Evolutionary conservation across 148 eudicot genomes (phyloP), one percentile per base, ranked within the genome.

Genomic region (Amaranthus hypochondriacus): DNA sequence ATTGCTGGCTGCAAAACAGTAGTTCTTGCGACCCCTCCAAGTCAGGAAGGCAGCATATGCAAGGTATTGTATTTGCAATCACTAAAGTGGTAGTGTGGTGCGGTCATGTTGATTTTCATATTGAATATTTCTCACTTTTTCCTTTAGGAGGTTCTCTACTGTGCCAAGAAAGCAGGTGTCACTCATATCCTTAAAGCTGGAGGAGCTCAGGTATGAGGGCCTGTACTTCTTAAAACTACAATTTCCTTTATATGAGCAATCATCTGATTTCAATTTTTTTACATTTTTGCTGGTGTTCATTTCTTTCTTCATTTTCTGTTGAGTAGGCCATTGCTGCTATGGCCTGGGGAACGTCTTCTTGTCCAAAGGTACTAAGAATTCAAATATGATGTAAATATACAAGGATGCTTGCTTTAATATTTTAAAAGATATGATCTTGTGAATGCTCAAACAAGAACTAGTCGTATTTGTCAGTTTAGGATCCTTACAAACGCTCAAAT

Each of bases 331-430:
- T 96, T 75, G 79, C 97, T 85, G 99, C 99, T 79, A 92, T 96
- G 99, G 99, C 99, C 51, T 96, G 99, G 99, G 99, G 99, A 58
- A 96, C 99, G n/a, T 70, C 87, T 15, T 92, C 97, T 62, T 96
- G 99, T 78, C 99, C 99, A 47, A 96, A 96, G 99, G 99, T 96
- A 85, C 49, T 68, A 10, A 62, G 12, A 21, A 8, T 56, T 55
- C 7, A 7, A 74, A 51, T 0, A 28, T 28, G 39, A 28, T 28
- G 39, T 28, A 28, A 28, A 28, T 28, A 28, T 28, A 28, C 39
- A 28, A 28, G 1, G 1, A 28, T 28, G 39, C 2, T 28, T 28
- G 39, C 49, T 49, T 5, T 14, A 47, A 13, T 21, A 9, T 2
- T 14, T 2, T 61, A 61, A 18, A 15, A 4, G 43, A 47, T 43